Conservation (phyloP, 306 rosid species). For the Rosa multiflora region DNA sequence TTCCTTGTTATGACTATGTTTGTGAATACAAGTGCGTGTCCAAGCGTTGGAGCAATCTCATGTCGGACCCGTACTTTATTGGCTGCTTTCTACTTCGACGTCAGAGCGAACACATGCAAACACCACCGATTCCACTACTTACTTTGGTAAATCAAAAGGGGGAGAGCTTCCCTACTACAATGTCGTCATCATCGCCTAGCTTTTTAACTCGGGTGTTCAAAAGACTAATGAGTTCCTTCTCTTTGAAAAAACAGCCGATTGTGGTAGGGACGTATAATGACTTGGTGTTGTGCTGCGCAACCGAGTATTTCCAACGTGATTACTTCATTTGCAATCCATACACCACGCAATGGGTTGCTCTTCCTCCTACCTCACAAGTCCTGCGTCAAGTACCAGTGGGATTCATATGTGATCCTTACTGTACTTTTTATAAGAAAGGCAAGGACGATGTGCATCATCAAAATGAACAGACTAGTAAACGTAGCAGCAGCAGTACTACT, state of each 20-base stretch:
- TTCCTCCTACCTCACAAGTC: background rate
- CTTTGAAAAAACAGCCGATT: background rate
- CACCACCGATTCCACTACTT: background rate
- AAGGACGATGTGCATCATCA: too few relatives aligned
- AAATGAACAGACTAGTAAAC: too few relatives aligned
- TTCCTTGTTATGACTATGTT: background rate
- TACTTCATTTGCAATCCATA: background rate
- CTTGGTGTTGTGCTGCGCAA: background rate
- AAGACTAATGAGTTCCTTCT: too few relatives aligned
- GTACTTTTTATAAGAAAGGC: too few relatives aligned
- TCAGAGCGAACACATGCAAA: background rate
- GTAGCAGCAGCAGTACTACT: too few relatives aligned
- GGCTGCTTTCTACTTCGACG: background rate
- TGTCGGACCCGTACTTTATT: background rate
- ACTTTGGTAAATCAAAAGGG: background rate
- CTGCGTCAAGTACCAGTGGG: too few relatives aligned
- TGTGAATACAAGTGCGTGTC: background rate
- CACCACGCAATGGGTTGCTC: background rate
- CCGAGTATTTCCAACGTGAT: background rate
- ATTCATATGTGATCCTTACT: too few relatives aligned
- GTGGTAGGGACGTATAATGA: background rate
- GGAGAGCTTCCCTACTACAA: background rate
- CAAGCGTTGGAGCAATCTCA: background rate
- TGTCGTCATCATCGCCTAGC: too few relatives aligned
- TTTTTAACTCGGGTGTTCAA: too few relatives aligned